Evolutionary conservation across 805 yeast genomes (phyloP).

Genomic region (Lipomyces orientalis): DNA sequence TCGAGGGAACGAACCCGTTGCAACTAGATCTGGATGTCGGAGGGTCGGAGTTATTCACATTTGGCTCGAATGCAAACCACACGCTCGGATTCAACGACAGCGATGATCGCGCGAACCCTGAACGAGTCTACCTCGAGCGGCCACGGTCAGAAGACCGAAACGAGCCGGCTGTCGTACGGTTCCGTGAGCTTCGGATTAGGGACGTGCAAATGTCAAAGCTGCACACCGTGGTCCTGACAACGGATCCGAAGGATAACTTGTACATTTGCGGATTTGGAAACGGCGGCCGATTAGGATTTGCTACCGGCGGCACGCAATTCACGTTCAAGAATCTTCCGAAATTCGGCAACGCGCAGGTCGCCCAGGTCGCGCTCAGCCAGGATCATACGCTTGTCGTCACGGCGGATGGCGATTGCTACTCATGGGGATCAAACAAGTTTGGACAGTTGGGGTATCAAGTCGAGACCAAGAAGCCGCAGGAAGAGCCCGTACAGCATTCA

Average conservation of each 20-base stretch:
- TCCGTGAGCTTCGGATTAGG: slow-evolving; percentile 53
- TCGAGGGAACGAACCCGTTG: slow-evolving; percentile 35
- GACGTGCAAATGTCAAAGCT: slow-evolving; percentile 63
- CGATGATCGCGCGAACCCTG: slow-evolving; percentile 56
- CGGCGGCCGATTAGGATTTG: slow-evolving; percentile 74
- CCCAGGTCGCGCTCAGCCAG: slow-evolving; percentile 58
- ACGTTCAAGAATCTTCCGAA: slow-evolving; percentile 48
- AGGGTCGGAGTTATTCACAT: slow-evolving; percentile 57
- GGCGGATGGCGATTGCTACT: slow-evolving; percentile 57
- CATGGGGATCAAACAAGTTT: slow-evolving; percentile 80
- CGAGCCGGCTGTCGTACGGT: slow-evolving; percentile 41
- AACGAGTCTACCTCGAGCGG: slow-evolving; percentile 47
- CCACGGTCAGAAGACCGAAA: slow-evolving; percentile 31
- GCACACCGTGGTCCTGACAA: slow-evolving; percentile 67
- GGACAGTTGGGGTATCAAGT: slow-evolving; percentile 66
- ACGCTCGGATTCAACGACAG: slow-evolving; percentile 72
- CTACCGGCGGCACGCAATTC: slow-evolving; percentile 47
- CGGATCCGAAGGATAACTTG: slow-evolving; percentile 54
- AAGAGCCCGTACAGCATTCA: slow-evolving; percentile 42
- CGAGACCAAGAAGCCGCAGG: slow-evolving; percentile 42
- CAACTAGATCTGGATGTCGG: slow-evolving; percentile 43
- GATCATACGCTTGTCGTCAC: slow-evolving; percentile 72
- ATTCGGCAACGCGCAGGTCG: slow-evolving; percentile 46
- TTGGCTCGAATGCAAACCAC: slow-evolving; percentile 67
- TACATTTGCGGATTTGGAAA: slow-evolving; percentile 70